Base-by-base conservation (phyloP, 129 eudicot genomes). In the Lactuca sativa region DNA sequence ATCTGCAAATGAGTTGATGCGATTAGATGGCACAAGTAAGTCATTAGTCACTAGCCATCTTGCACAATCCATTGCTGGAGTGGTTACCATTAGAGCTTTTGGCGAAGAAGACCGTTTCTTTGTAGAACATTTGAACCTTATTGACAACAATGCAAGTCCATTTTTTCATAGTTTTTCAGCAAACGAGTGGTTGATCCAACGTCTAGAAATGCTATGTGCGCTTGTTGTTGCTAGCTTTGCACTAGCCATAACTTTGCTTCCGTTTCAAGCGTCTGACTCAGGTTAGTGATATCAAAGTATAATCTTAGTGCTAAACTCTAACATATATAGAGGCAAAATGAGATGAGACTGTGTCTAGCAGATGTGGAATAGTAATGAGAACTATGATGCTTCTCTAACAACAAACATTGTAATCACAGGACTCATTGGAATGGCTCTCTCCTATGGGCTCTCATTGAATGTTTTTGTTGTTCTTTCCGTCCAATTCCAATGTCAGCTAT, bases 11-110 rank as follows among this genome's bases (percentile, higher is more conserved):
- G 97, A 84, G 82, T 71, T 90, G 74, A 90, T 86, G 86, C 62
- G 97, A 44, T 84, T 90, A 56, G 76, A 86, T 73, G 95, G 97
- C 34, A 90, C 97, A 0, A 86, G 90, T 13, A 90, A 90, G 70
- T 90, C 97, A 5, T 72, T 76, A 0, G 85, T 86, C 12, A 83
- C 95, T 33, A 86, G 88, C 86, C 81, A 84, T 76, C 82, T 90
- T 37, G 85, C 91, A 25, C 95, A 90, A 53, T 78, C 91, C 33
- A 78, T 85, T 17, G 83, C 91, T 21, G 97, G 97, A 70, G 91
- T 75, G 5, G 69, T 73, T 48, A 90, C 95, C 56, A 90, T 90
- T 18, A 82, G 97, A 78, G 95, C 95, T 67, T 90, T 90, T 30
- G 77, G 83, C 33, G 83, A 86, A 72, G 91, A 90, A 81, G 77